Base-by-base conservation (phyloP, 345 rosid species). In the Eucalyptus pauciflora region DNA sequence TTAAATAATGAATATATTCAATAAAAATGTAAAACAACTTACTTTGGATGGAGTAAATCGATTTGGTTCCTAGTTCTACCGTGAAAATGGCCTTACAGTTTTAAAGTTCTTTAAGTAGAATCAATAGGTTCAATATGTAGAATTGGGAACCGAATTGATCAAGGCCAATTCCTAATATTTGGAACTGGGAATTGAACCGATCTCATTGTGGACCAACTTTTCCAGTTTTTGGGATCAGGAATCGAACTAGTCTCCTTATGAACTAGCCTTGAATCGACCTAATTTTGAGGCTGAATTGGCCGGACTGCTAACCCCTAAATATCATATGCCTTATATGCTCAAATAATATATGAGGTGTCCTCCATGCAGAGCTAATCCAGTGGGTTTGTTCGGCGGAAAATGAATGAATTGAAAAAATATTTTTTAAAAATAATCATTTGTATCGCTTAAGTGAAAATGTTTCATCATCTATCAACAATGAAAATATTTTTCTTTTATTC, bases 161-260 rank as follows among this genome's bases (percentile, higher is more conserved):
- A 33, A 69, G 25, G 80, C 13, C 37, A 2, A 69, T 69, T 69
- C 25, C 45, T 10, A 5, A 1, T 4, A 33, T 33, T 33, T 33
- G 45, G 45, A 33, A 33, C 5, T 33, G 2, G 24, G 24, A 69
- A 33, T 3, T 5, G 0, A 33, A 69, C 2, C 2, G 1, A 1
- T 18, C 24, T 69, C 43, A 41, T 69, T 69, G 7, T 69, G 12
- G 20, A 33, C 25, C 7, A 33, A 9, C 12, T 17, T 17, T 69
- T 69, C 4, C 7, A 33, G 0, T 69, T 69, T 69, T 17, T 69
- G 13, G 13, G 5, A 17, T 33, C 0, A 3, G 2, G 4, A 69
- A 33, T 5, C 2, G 1, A 41, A 17, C 10, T 69, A 17, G 0
- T 33, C 7, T 69, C 80, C 43, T 69, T 8, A 8, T 4, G 41